A percentile compares a stretch with the other conserved stretches of the same genome.
Evolutionary conservation across 2,329 filamentous ascomycete genomes (phyloP).

Genomic region (Aspergillus tubingensis): DNA sequence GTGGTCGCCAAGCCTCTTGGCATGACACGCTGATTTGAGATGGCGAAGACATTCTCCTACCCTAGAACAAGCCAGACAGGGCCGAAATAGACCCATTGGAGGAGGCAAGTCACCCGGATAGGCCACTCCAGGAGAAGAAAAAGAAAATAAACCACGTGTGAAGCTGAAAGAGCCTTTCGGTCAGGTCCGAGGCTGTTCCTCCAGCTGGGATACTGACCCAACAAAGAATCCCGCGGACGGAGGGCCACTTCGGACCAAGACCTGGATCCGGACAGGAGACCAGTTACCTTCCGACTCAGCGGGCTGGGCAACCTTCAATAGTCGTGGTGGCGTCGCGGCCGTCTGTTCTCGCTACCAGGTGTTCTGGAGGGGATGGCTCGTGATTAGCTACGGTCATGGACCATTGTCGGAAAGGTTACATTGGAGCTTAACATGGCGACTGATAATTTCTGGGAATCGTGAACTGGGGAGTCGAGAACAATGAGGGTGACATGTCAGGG

Average conservation of each 20-base stretch:
- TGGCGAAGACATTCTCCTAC: background rate
- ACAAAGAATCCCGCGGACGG: background rate
- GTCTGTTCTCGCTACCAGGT: background rate
- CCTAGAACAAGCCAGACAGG: too few relatives aligned
- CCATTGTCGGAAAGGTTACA: background rate
- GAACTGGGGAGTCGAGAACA: background rate
- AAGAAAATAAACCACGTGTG: background rate
- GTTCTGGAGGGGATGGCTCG: background rate
- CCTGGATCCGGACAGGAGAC: background rate
- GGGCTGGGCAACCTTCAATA: background rate
- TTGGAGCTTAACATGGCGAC: background rate
- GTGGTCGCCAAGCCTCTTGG: background rate
- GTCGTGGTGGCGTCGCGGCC: background rate
- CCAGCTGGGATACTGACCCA: background rate
- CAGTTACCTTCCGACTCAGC: background rate
- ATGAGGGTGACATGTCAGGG: background rate
- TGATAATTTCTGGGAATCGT: background rate
- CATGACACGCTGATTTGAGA: background rate
- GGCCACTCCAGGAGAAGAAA: too few relatives aligned
- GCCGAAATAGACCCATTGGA: too few relatives aligned
- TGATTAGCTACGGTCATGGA: background rate
- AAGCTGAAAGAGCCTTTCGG: background rate
- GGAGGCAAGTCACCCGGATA: too few relatives aligned
- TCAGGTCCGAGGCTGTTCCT: background rate
- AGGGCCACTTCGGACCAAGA: background rate